Evolutionary conservation across 345 rosid genomes (phyloP).

Genomic region (Brassica cretica): DNA sequence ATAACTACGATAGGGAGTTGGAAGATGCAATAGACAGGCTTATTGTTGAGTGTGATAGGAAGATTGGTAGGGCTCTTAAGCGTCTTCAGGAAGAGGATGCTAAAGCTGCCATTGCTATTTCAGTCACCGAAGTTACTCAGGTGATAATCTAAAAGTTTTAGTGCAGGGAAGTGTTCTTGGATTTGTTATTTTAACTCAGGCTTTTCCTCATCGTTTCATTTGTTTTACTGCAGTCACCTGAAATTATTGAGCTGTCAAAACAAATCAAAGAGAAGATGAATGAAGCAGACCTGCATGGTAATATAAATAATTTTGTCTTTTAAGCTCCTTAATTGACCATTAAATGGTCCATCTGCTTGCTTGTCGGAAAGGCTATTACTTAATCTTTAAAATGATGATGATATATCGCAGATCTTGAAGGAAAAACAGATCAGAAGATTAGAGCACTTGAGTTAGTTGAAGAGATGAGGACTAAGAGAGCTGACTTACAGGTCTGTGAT

Average conservation of each 20-base stretch:
- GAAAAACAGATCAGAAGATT: slow-evolving; percentile 88
- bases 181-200: not conserved
- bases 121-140: slow-evolving; percentile 96
- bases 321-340: not conserved
- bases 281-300: slow-evolving; percentile 90
- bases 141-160: slow-evolving; percentile 42
- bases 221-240: slow-evolving; percentile 61
- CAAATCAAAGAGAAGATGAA: slow-evolving; percentile 91
- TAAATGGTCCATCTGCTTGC: not conserved
- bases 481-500: slow-evolving; percentile 79
- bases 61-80: slow-evolving; percentile 92
- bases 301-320: not conserved
- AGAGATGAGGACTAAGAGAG: slow-evolving; percentile 89
- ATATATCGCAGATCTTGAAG: slow-evolving; percentile 71
- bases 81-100: slow-evolving; percentile 99
- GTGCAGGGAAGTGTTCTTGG: not conserved
- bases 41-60: slow-evolving; percentile 94
- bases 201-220: not conserved
- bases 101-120: slow-evolving; percentile 98
- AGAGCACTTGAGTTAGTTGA: slow-evolving; percentile 89
- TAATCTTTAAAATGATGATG: slow-evolving; percentile 8
- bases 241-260: slow-evolving; percentile 77
- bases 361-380: not conserved
- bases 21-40: slow-evolving; percentile 96
- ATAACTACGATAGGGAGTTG: slow-evolving; percentile 88